Percentiles rank a stretch among this genome's conserved stretches.
phyloP scores from a whole-genome alignment of 2,329 filamentous ascomycete genomes.

The Lachnellula cervina region DNA sequence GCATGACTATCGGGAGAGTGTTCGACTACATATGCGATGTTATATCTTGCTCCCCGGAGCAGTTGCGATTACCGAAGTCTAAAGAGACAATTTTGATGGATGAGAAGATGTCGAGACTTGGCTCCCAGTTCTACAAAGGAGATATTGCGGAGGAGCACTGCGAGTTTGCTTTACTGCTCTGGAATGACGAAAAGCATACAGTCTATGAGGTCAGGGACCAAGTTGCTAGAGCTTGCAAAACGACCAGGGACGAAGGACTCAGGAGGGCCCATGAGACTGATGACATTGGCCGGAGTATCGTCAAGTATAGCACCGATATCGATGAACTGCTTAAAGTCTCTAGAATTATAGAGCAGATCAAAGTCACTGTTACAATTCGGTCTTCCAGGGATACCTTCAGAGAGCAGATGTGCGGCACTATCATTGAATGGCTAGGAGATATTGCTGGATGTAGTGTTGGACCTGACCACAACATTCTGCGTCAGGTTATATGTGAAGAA shows the following conservation, averaged over 20 bases:
- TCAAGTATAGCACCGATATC: slow-evolving; percentile 71
- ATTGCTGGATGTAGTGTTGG: slow-evolving; percentile 86
- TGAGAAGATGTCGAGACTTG: slow-evolving; percentile 73
- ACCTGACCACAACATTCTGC: slow-evolving; percentile 70
- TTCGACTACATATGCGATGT: slow-evolving; percentile 97
- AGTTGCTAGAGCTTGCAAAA: slow-evolving; percentile 81
- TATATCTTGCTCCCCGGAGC: slow-evolving; percentile 94
- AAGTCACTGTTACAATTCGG: slow-evolving; percentile 90
- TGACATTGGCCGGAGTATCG: slow-evolving; percentile 77
- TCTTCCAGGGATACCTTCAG: slow-evolving; percentile 92
- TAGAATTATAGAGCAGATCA: slow-evolving; percentile 87
- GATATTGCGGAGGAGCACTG: slow-evolving; percentile 58
- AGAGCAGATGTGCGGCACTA: slow-evolving; percentile 97
- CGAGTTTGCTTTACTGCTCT: slow-evolving; percentile 81
- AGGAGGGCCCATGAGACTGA: slow-evolving; percentile 83
- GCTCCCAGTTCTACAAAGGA: slow-evolving; percentile 67
- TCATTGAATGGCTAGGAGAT: slow-evolving; percentile 93
- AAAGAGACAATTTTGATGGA: slow-evolving; percentile 75
- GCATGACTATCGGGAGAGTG: slow-evolving; percentile 77
- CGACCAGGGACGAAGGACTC: slow-evolving; percentile 63
- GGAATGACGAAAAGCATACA: slow-evolving; percentile 99
- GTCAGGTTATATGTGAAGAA: slow-evolving; percentile 83
- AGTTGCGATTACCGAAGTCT: slow-evolving; percentile 81
- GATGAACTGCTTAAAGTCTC: slow-evolving; percentile 71
- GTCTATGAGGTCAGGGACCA: slow-evolving; percentile 86